Evolutionary conservation across 2,329 filamentous ascomycete species (phyloP), one percentile per base, ranked within the genome.

Genomic region (Daldinia sp.): DNA sequence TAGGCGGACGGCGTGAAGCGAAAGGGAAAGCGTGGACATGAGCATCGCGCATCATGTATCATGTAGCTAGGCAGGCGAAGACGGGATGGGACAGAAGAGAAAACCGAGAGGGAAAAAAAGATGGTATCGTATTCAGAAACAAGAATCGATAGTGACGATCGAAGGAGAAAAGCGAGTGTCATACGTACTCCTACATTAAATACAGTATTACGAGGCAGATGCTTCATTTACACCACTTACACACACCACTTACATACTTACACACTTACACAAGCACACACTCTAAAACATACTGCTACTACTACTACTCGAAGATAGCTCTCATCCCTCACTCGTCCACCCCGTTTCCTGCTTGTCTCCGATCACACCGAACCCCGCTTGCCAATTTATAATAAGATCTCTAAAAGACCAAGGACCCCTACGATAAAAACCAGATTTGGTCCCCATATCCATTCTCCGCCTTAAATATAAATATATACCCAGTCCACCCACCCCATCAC

Each of bases 341-440:
- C 45, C 15, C 32, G 25, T 34, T 25, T 47, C 39, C 21, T 34
- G 15, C 32, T 52, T 55, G 48, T 51, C 39, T 37, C 52, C 53
- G 52, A 61, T 57, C 32, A 52, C 53, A 57, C 59, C 52, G 59
- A 62, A 62, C 59, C 59, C 59, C 59, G 59, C 59, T 53, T 57
- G 52, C 32, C 53, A 62, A 48, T 41, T 48, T 62, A 52, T 57
- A 52, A 53, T 25, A 58, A 51, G 45, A 49, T 23, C 21, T 37
- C 32, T 11, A 35, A 1, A 35, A 27, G 41, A 19, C 19, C 35
- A 11, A 39, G 19, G 51, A 27, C 35, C 35, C 34, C 30, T 53
- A 41, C 50, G 48, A 51, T 25, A 25, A 43, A 13, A 6, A 11
- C 30, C 15, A 5, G 11, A 11, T 15, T 17, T 32, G n/a, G 19